A percentile compares a stretch with the other conserved stretches of the same genome.
These are phyloP conservation scores for Aspergillus ruber DNA, from an alignment of 2,329 filamentous ascomycete species.

Conservation along the genomic window DNA sequence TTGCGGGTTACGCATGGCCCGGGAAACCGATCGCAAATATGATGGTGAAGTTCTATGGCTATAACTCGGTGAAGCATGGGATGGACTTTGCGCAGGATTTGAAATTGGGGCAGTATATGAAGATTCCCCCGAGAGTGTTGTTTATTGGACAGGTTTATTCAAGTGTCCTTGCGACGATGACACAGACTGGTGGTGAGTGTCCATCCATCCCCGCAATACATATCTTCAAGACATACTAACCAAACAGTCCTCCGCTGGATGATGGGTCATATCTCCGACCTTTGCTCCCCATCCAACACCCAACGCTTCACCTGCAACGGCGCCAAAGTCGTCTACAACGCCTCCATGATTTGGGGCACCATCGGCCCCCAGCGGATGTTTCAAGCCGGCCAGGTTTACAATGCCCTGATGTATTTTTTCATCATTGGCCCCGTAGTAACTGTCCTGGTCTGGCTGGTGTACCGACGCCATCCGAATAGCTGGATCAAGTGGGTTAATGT, in stretches of 20 bases:
- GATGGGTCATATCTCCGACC: slow-evolving; percentile 21
- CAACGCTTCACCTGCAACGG: slow-evolving; percentile 29
- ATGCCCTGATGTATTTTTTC: slow-evolving; percentile 27
- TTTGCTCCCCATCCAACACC: slow-evolving; percentile 23
- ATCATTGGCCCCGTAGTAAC: slow-evolving; percentile 28
- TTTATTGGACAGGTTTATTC: slow-evolving; percentile 31
- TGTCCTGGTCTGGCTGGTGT: slow-evolving; percentile 20
- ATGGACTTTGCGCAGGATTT: slow-evolving; percentile 28
- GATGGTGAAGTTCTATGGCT: slow-evolving; percentile 30
- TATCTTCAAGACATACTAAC: neutral
- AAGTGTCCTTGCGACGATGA: slow-evolving; percentile 25
- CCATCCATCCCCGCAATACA: neutral
- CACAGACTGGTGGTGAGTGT: slow-evolving; percentile 25
- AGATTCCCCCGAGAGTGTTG: slow-evolving; percentile 26
- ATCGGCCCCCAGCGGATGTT: slow-evolving; percentile 30
- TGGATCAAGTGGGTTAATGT: slow-evolving; percentile 29
- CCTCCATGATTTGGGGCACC: slow-evolving; percentile 28
- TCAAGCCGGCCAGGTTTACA: slow-evolving; percentile 24
- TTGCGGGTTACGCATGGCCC: slow-evolving; percentile 27
- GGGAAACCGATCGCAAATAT: slow-evolving; percentile 31
- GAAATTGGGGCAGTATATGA: slow-evolving; percentile 28
- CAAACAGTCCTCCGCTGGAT: slow-evolving; percentile 25
- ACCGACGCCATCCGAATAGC: slow-evolving; percentile 23
- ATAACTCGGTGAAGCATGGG: slow-evolving; percentile 28
- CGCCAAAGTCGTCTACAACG: slow-evolving; percentile 28